Evolutionary conservation across 805 yeast species (phyloP).

Genomic region (Wickerhamiella hasegawae): DNA sequence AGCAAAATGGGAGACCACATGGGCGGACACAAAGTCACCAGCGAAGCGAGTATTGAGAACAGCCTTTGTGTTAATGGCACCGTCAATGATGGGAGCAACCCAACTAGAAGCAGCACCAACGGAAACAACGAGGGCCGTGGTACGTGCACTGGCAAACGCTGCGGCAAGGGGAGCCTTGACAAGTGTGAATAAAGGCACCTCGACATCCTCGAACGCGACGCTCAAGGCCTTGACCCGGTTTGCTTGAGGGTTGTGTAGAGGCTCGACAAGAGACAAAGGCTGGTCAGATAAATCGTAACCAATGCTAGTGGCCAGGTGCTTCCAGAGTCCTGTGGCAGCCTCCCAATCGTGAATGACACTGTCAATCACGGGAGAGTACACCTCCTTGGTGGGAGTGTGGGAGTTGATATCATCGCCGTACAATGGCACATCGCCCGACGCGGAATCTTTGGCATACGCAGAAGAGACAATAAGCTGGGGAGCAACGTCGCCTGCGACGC

Average conservation of each 20-base stretch:
- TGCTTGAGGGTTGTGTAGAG: conserved; percentile 61
- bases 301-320: conserved; percentile 38
- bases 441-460: conserved; percentile 29
- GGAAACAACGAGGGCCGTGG: conserved; percentile 74
- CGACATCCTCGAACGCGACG: conserved; percentile 47
- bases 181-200: conserved; percentile 67
- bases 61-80: conserved; percentile 24
- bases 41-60: conserved; percentile 55
- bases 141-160: conserved; percentile 75
- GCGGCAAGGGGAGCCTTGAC: conserved; percentile 74
- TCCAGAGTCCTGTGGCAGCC: conserved; percentile 59
- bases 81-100: conserved; percentile 33
- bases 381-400: conserved; percentile 11
- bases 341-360: conserved; percentile 54
- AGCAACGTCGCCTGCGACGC: conserved; percentile 81
- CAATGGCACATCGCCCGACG: conserved; percentile 12
- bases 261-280: conserved; percentile 73
- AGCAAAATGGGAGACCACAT: conserved; percentile 35
- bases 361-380: conserved; percentile 15
- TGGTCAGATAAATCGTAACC: conserved; percentile 46
- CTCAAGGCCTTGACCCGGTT: conserved; percentile 60
- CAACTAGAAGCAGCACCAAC: conserved; percentile 65
- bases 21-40: conserved; percentile 68
- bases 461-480: conserved; percentile 71
- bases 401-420: conserved; percentile 13